These are phyloP conservation scores for Fraxinus baroniana DNA, from an alignment of 305 asterid species.

Conservation along the genomic window DNA sequence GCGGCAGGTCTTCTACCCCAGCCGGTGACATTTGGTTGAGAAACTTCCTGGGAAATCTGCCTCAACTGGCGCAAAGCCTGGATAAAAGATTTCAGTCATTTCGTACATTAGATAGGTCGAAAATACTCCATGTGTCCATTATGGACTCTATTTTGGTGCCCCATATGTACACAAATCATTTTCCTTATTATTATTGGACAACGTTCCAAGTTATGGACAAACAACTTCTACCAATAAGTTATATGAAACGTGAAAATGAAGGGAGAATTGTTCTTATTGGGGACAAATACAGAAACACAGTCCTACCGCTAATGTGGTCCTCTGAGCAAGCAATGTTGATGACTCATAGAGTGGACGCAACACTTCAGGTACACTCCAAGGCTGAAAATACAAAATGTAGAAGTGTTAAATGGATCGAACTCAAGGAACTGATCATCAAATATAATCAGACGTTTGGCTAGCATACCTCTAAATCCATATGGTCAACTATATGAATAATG, in stretches of 20 bases:
- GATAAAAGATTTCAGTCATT: constrained; percentile 6
- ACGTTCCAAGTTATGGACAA: constrained; percentile 9
- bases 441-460: constrained; percentile 1
- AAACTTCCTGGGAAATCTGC: constrained; percentile 83
- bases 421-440: neutral
- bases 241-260: neutral
- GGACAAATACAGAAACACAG: neutral
- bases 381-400: constrained; percentile 40
- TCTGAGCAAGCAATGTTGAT: constrained; percentile 78
- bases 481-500: constrained; percentile 88
- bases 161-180: too few relatives aligned
- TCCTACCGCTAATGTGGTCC: constrained; percentile 83
- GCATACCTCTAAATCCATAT: constrained; percentile 81
- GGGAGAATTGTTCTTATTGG: neutral
- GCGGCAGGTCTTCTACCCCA: constrained; percentile 99
- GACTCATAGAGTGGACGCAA: constrained; percentile 91
- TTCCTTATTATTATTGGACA: neutral
- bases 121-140: neutral
- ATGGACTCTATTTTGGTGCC: too few relatives aligned
- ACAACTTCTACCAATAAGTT: neutral
- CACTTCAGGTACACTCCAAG: constrained; percentile 98
- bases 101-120: neutral
- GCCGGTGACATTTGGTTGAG: constrained; percentile 74
- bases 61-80: constrained; percentile 93
- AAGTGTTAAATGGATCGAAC: constrained; percentile 7